These are phyloP conservation scores for Trichoderma semiorbis DNA, from an alignment of 2,329 filamentous ascomycete species.

Conservation along the genomic window DNA sequence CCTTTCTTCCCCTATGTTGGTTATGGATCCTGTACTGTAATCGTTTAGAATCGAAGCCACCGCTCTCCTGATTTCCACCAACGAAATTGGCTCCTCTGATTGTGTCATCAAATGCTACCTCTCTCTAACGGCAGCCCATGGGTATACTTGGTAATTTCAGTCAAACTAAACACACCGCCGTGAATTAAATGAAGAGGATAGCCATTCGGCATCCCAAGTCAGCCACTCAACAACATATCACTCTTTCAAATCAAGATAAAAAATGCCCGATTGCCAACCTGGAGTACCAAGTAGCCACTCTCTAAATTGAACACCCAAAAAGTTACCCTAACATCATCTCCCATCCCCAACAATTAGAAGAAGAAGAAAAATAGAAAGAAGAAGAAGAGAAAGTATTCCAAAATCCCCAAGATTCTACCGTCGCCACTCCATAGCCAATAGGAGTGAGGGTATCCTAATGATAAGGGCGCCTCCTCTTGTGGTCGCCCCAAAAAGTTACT, in stretches of 20 bases:
- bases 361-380: neutral
- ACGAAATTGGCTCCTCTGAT: neutral
- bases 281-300: neutral
- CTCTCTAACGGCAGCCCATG: neutral
- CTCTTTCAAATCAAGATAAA: neutral
- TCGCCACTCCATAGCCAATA: neutral
- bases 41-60: too few relatives aligned
- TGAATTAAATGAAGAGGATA: neutral
- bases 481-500: neutral
- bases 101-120: neutral
- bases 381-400: neutral
- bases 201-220: too few relatives aligned
- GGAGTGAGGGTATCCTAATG: neutral
- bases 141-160: neutral
- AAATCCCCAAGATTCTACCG: neutral
- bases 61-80: neutral
- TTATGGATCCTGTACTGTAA: too few relatives aligned
- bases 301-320: neutral
- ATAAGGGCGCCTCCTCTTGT: neutral
- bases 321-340: neutral
- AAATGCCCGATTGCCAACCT: neutral
- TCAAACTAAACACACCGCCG: neutral
- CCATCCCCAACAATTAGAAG: neutral
- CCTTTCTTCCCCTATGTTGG: too few relatives aligned
- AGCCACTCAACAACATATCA: neutral